Percentiles rank a stretch among this genome's conserved stretches.
These are phyloP conservation scores for Sporobolomyces pararoseus DNA, from an alignment of 768 basidiomycete genomes.

Conservation along the genomic window DNA sequence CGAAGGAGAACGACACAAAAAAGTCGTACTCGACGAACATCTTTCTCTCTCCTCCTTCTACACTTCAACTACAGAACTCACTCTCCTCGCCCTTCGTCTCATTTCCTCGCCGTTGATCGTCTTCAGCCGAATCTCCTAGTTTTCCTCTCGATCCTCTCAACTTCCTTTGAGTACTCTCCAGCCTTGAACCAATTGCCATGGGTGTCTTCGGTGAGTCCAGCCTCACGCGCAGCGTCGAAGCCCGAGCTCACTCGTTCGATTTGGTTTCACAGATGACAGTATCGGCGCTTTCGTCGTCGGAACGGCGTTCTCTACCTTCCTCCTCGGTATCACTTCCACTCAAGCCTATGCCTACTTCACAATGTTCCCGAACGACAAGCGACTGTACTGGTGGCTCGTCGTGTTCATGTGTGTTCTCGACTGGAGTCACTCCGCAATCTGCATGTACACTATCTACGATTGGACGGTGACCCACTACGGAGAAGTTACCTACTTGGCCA, in stretches of 20 bases:
- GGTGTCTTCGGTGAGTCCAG: slow-evolving; percentile 7
- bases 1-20: too few relatives aligned
- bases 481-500: slow-evolving; percentile 1
- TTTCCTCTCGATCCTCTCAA: too few relatives aligned
- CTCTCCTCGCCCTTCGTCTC: too few relatives aligned
- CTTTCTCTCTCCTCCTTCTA: background rate
- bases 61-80: background rate
- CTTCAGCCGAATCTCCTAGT: background rate
- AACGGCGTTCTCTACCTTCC: slow-evolving; percentile 16
- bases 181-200: background rate
- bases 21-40: slow-evolving; percentile 1
- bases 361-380: slow-evolving; percentile 13
- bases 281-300: slow-evolving; percentile 15
- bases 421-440: slow-evolving; percentile 19
- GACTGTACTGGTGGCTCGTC: slow-evolving; percentile 22
- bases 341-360: slow-evolving; percentile 15
- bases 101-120: background rate
- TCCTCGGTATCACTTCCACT: slow-evolving; percentile 17
- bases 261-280: background rate
- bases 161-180: background rate
- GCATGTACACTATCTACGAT: slow-evolving; percentile 27
- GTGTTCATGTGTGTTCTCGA: slow-evolving; percentile 15
- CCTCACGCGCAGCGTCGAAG: background rate
- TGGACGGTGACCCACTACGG: slow-evolving; percentile 27
- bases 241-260: background rate